A percentile compares a stretch with the other conserved stretches of the same genome.
Conservation (phyloP, 2,329 filamentous ascomycete species). For the Colletotrichum echinochloae region DNA sequence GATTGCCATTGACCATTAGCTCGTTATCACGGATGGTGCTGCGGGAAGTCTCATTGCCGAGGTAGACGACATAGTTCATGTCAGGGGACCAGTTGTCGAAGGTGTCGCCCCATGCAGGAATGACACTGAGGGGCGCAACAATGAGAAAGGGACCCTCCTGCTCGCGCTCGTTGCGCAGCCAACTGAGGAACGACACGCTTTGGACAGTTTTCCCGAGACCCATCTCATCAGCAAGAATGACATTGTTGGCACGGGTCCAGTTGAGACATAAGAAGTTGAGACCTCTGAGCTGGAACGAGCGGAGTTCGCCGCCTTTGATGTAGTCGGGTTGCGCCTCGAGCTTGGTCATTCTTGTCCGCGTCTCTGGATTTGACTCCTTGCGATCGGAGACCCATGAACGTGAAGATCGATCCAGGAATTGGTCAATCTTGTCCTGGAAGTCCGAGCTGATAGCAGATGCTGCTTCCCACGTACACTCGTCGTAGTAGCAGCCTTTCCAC, state of each 20-base stretch:
- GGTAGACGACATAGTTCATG: constrained; percentile 96
- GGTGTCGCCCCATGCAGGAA: constrained; percentile 97
- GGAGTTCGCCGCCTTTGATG: constrained; percentile 84
- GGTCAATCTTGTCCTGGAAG: constrained; percentile 91
- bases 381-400: constrained; percentile 85
- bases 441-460: constrained; percentile 79
- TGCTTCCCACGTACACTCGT: constrained; percentile 93
- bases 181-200: constrained; percentile 96
- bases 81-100: constrained; percentile 97
- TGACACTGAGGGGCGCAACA: constrained; percentile 96
- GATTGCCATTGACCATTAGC: constrained; percentile 85
- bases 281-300: constrained; percentile 93
- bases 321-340: constrained; percentile 87
- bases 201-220: constrained; percentile 98
- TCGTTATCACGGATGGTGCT: constrained; percentile 92
- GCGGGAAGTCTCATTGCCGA: constrained; percentile 87
- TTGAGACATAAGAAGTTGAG: constrained; percentile 97
- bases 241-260: constrained; percentile 94
- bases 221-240: constrained; percentile 99
- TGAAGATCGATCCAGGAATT: constrained; percentile 85
- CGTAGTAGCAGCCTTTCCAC: constrained; percentile 95
- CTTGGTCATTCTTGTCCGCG: constrained; percentile 78
- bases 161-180: constrained; percentile 88
- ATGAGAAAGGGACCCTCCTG: constrained; percentile 97
- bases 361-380: constrained; percentile 79